Evolutionary conservation across 352 stramenopile genomes (phyloP).

Genomic region (Pythium sukuiense): DNA sequence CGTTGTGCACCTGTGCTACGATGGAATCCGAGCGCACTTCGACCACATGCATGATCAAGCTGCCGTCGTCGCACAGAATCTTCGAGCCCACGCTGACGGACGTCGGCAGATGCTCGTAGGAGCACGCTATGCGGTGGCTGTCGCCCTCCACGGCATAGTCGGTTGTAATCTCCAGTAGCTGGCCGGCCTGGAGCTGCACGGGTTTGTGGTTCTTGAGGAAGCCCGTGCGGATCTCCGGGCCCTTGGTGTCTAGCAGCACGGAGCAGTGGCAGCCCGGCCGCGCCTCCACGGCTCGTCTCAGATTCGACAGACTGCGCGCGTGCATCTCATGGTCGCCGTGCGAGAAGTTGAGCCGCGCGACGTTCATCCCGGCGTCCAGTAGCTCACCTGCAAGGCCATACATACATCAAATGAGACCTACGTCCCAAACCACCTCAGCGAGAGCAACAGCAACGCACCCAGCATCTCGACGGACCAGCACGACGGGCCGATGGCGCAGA

Average conservation of each 20-base stretch:
- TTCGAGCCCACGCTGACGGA: slow-evolving; percentile 91
- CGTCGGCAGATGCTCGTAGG: slow-evolving; percentile 91
- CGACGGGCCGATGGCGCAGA: slow-evolving; percentile 98
- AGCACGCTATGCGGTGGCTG: slow-evolving; percentile 87
- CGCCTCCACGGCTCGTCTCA: slow-evolving; percentile 71
- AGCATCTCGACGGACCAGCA: slow-evolving; percentile 96
- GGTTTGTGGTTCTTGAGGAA: slow-evolving; percentile 70
- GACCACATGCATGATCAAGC: slow-evolving; percentile 91
- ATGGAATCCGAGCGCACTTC: slow-evolving; percentile 76
- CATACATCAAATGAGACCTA: neutral
- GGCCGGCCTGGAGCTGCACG: slow-evolving; percentile 71
- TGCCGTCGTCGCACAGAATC: slow-evolving; percentile 97
- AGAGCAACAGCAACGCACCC: slow-evolving; percentile 41
- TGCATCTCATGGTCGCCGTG: slow-evolving; percentile 97
- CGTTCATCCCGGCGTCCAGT: slow-evolving; percentile 93
- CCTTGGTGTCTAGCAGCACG: slow-evolving; percentile 97
- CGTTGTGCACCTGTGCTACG: slow-evolving; percentile 81
- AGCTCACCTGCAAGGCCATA: slow-evolving; percentile 43
- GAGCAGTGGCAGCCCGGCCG: slow-evolving; percentile 83
- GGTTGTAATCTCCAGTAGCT: slow-evolving; percentile 89
- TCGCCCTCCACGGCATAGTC: slow-evolving; percentile 87
- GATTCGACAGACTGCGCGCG: slow-evolving; percentile 87
- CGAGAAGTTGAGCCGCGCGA: slow-evolving; percentile 99
- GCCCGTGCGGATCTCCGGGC: slow-evolving; percentile 95
- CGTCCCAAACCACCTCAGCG: neutral